Evolutionary conservation across 768 basidiomycete species (phyloP), one percentile per base, ranked within the genome.

Genomic region (Cubamyces sp.): DNA sequence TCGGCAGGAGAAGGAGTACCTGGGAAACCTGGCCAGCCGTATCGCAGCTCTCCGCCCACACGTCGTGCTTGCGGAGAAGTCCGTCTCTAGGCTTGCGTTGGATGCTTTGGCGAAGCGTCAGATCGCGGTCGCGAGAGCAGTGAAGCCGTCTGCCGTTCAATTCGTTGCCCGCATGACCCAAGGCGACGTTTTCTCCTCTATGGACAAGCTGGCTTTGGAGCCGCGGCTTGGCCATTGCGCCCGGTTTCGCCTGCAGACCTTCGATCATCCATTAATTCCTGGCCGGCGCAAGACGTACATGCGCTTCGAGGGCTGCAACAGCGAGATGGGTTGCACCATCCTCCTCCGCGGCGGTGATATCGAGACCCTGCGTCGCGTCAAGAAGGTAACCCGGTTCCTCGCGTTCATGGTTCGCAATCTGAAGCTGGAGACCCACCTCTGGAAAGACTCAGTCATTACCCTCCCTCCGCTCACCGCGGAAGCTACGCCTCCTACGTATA

Each of bases 231-330:
- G 96, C 2, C 90, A 96, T 68, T 98, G 96, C 70, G 78, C 85
- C 6, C 84, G 85, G 19, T 96, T 94, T 74, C 82, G 87, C 37
- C 83, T 98, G 6, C 94, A 97, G 74, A 97, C 97, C 0, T 98
- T 91, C 72, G 96, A 98, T 65, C 96, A 99, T 74, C 82, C 86
- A 14, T 80, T 96, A 42, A 99, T 98, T 43, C 94, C 96, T n/a
- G 95, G 94, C 19, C 84, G 84, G 18, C 83, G 97, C 58, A 99
- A 99, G 79, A 94, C 96, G 0, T 91, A 94, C 71, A 95, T 99
- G 94, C 89, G 97, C 1, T 98, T 99, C 69, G 97, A 99, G 75
- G 96, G 96, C 1, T 97, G 96, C 69, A 90, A 85, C 70, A 84
- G 85, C 52, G 93, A 97, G 64, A 90, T 93, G 84, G 96, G 96